Evolutionary conservation across 805 yeast genomes (phyloP).

Genomic region (Saccharomycopsis fodiens): DNA sequence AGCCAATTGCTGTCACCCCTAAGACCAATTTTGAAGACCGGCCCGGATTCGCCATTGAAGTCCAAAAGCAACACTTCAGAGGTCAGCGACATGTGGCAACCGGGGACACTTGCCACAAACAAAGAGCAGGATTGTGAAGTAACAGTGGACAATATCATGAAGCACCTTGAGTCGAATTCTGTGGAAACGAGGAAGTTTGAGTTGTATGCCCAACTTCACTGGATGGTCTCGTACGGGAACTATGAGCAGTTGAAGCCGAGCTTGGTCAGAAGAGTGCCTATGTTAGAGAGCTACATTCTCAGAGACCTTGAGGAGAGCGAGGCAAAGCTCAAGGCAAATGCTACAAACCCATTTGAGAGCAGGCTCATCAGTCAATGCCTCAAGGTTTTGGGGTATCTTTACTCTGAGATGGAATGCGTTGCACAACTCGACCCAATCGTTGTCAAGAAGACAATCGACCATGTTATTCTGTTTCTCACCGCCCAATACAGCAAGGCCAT

Average conservation of each 20-base stretch:
- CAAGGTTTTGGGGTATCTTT: conserved; percentile 8
- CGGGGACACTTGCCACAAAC: conserved; percentile 9
- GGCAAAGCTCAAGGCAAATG: not conserved
- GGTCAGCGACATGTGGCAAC: conserved; percentile 15
- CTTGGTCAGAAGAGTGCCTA: not conserved
- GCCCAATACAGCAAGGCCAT: conserved; percentile 11
- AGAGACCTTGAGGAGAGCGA: not conserved
- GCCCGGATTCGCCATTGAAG: not conserved
- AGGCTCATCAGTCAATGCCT: conserved; percentile 14
- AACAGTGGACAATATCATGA: conserved; percentile 9
- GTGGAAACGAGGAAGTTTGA: conserved; percentile 14
- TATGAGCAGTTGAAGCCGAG: conserved; percentile 3
- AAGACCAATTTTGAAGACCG: not conserved
- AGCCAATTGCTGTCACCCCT: not conserved
- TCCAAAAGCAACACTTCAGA: conserved; percentile 1
- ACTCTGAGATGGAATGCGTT: conserved; percentile 7
- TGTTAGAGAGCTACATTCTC: not conserved
- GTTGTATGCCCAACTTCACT: conserved; percentile 17
- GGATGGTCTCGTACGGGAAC: conserved; percentile 1
- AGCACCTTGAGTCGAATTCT: not conserved
- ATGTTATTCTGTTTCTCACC: conserved; percentile 8
- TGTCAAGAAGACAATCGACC: conserved; percentile 1
- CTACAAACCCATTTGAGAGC: conserved; percentile 16
- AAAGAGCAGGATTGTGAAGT: not conserved
- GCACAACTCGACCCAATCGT: conserved; percentile 1